These are phyloP conservation scores for Biscogniauxia mediterranea DNA, from an alignment of 2,329 filamentous ascomycete genomes.

Conservation along the genomic window DNA sequence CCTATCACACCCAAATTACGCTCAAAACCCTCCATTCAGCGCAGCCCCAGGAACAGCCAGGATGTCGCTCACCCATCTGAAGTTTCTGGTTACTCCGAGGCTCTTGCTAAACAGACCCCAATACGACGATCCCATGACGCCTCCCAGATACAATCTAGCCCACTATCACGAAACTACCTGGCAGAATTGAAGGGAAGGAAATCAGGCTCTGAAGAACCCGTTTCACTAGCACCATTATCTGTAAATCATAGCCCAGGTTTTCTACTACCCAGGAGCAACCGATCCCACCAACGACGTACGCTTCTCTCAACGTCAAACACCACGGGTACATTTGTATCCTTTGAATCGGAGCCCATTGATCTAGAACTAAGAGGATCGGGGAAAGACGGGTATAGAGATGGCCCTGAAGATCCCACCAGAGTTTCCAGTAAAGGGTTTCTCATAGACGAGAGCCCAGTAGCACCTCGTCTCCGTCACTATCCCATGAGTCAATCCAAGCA, in stretches of 20 bases:
- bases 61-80: constrained; percentile 2
- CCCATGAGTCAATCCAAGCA: background rate
- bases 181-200: constrained; percentile 4
- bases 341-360: background rate
- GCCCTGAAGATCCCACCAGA: background rate
- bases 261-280: constrained; percentile 12
- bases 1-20: constrained; percentile 2
- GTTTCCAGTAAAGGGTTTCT: background rate
- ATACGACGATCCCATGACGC: constrained; percentile 1
- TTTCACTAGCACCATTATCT: background rate
- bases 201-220: constrained; percentile 4
- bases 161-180: background rate
- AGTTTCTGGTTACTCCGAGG: background rate
- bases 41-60: constrained; percentile 2
- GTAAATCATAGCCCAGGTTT: background rate
- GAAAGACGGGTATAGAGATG: background rate
- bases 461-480: no score
- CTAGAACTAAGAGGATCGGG: background rate
- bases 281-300: constrained; percentile 7
- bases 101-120: background rate
- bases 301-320: constrained; percentile 1
- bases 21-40: constrained; percentile 2
- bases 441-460: background rate
- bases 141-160: background rate
- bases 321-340: constrained; percentile 6